Evolutionary conservation across 345 rosid genomes (phyloP).

Genomic region (Hibiscus syriacus): DNA sequence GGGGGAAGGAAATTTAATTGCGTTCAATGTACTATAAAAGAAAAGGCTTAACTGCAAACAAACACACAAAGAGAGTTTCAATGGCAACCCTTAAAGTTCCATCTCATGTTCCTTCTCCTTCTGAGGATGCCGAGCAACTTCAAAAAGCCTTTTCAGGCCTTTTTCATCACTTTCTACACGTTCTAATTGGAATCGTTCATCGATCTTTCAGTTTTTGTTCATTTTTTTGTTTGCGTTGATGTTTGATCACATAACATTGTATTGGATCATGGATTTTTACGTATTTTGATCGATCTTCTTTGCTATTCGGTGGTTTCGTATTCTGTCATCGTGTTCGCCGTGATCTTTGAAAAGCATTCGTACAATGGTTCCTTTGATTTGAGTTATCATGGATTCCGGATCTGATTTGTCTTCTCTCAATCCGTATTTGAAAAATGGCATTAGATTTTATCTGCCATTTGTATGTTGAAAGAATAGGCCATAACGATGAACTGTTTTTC

Average conservation of each 20-base stretch:
- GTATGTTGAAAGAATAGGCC: not conserved
- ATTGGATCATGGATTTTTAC: not conserved
- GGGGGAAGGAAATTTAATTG: not conserved
- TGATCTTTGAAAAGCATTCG: not conserved
- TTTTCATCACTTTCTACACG: not conserved
- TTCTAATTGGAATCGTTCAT: not conserved
- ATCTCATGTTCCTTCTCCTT: not conserved
- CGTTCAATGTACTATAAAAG: not conserved
- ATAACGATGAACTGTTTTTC: not conserved
- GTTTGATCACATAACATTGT: not conserved
- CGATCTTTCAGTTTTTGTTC: not conserved
- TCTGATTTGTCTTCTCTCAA: not conserved
- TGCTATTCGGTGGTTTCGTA: too few species aligned
- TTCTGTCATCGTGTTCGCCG: too few species aligned
- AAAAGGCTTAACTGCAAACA: not conserved
- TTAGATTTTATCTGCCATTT: not conserved
- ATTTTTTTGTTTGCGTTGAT: not conserved
- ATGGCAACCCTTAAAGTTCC: constrained; percentile 1
- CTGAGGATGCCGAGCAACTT: constrained; percentile 3
- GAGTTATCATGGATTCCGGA: not conserved
- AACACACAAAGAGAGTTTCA: not conserved
- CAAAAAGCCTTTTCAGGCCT: not conserved
- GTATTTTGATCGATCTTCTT: not conserved
- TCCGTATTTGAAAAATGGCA: not conserved
- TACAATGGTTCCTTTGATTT: not conserved